Conservation (phyloP, 352 stramenopile species). For the Pythium rhizo-oryzae region DNA sequence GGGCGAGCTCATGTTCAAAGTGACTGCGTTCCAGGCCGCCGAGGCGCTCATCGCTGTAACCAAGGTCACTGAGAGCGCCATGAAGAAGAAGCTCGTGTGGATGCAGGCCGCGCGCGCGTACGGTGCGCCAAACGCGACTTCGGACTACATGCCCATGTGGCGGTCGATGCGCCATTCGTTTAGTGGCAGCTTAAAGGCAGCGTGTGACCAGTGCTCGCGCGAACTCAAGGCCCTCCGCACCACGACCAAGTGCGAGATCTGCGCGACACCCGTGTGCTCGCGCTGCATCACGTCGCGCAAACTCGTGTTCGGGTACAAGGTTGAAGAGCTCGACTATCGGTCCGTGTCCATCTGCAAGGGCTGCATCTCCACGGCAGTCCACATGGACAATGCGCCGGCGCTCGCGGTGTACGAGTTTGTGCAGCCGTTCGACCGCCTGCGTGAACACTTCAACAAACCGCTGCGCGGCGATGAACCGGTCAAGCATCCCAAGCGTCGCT, state of each 20-base stretch:
- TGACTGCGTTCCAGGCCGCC: constrained; percentile 27
- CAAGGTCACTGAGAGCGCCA: constrained; percentile 27
- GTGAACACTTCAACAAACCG: not conserved
- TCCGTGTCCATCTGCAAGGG: constrained; percentile 4
- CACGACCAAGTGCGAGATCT: constrained; percentile 9
- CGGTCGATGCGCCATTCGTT: constrained; percentile 9
- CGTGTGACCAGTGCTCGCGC: constrained; percentile 8
- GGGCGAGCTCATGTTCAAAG: constrained; percentile 23
- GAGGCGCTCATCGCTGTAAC: constrained; percentile 28
- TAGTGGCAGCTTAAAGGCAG: not conserved
- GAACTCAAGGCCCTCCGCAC: constrained; percentile 2
- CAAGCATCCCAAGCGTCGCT: not conserved
- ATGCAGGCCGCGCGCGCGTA: constrained; percentile 15
- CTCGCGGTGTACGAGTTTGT: constrained; percentile 24
- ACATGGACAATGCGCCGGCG: constrained; percentile 2
- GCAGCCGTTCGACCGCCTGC: constrained; percentile 13
- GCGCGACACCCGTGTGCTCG: constrained; percentile 1
- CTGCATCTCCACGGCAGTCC: constrained; percentile 10
- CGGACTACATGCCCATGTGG: not conserved
- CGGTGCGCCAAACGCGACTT: constrained; percentile 8
- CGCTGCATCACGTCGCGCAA: constrained; percentile 16
- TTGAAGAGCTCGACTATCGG: constrained; percentile 1
- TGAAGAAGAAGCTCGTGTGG: constrained; percentile 37
- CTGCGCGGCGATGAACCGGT: not conserved
- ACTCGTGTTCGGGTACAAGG: constrained; percentile 6